Conservation (phyloP, 208 protist species). For the Tetramitus jugosus region DNA sequence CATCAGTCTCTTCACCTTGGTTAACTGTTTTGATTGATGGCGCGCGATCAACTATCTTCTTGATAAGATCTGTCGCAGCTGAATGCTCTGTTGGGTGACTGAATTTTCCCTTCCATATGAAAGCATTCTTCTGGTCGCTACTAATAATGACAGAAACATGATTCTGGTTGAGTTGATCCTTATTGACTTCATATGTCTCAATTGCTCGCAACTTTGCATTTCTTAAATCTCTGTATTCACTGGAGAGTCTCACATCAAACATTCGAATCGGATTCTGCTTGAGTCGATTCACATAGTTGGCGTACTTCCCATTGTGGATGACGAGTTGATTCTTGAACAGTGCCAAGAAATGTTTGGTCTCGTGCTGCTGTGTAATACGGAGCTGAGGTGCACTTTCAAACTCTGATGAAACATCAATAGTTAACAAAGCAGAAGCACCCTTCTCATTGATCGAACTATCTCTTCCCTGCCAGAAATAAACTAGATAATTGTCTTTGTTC, state of each 20-base stretch:
- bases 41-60: background rate
- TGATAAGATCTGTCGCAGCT: background rate
- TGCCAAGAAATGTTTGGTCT: constrained; percentile 4
- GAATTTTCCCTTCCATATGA: background rate
- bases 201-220: background rate
- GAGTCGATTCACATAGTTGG: background rate
- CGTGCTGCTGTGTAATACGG: constrained; percentile 10
- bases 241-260: background rate
- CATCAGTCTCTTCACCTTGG: background rate
- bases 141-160: no score
- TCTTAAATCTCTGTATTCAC: no score
- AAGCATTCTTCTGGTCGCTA: no score
- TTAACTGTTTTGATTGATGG: background rate
- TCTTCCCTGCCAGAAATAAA: constrained; percentile 23
- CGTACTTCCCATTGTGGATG: background rate
- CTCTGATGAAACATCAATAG: constrained; percentile 6
- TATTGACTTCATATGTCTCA: background rate
- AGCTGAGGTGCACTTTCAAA: background rate
- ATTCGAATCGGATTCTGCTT: background rate
- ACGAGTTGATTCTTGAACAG: background rate
- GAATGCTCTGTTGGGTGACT: background rate
- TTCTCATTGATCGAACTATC: constrained; percentile 14
- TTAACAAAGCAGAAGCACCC: constrained; percentile 19
- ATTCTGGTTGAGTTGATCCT: background rate
- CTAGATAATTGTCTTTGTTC: background rate